A percentile compares a stretch with the other conserved stretches of the same genome.
phyloP scores from a whole-genome alignment of 2,329 filamentous ascomycete genomes.

The Volutella citrinella region DNA sequence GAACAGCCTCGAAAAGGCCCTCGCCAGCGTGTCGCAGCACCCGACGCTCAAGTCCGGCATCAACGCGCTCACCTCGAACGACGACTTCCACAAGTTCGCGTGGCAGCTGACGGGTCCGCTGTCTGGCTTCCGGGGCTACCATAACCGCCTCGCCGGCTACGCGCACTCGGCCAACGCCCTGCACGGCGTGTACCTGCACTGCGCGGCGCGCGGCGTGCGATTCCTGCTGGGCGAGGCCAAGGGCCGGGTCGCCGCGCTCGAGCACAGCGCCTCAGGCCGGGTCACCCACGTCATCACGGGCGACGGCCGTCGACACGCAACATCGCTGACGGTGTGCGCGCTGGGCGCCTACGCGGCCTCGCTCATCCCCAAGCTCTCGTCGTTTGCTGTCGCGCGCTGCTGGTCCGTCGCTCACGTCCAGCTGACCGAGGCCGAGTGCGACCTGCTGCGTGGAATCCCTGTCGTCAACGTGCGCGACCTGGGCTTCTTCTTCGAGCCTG shows the following conservation, averaged over 20 bases:
- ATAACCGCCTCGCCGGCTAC: conserved; percentile 5
- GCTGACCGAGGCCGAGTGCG: conserved; percentile 7
- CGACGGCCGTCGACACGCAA: conserved; percentile 1
- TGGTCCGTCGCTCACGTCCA: conserved; percentile 11
- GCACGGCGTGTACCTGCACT: conserved; percentile 2
- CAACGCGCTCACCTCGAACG: not conserved
- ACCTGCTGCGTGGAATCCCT: conserved; percentile 7
- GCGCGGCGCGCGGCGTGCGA: conserved; percentile 4
- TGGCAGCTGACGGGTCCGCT: conserved; percentile 7
- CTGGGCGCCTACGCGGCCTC: conserved; percentile 4
- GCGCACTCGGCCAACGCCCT: conserved; percentile 6
- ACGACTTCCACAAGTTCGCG: conserved; percentile 6
- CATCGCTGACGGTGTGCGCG: conserved; percentile 3
- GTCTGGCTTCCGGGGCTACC: conserved; percentile 6
- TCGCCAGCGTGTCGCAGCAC: conserved; percentile 2
- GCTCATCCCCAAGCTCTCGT: conserved; percentile 1
- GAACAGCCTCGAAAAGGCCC: conserved; percentile 4
- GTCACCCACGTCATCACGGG: conserved; percentile 5
- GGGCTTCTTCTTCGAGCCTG: conserved; percentile 8
- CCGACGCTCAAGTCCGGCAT: conserved; percentile 5
- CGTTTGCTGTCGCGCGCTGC: conserved; percentile 2
- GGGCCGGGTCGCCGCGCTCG: conserved; percentile 4
- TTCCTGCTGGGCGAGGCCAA: conserved; percentile 6
- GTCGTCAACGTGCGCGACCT: conserved; percentile 8
- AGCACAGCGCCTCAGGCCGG: not conserved